Percentiles rank a stretch among this genome's conserved stretches.
Conservation (phyloP, 2,329 filamentous ascomycete species). For the Ilyonectria robusta region DNA sequence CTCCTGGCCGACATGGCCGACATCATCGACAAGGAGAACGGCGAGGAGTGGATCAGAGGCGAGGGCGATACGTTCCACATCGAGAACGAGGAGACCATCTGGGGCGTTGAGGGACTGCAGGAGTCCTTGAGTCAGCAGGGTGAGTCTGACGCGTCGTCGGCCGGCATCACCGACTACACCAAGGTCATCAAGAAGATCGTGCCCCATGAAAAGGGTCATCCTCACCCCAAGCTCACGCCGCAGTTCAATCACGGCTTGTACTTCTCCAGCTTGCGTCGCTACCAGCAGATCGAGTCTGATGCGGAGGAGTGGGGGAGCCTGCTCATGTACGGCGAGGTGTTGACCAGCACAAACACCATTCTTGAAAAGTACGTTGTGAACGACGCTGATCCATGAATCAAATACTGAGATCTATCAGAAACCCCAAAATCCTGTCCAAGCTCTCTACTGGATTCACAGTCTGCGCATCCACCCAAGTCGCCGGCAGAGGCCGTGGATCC, state of each 20-base stretch:
- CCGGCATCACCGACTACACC: conserved; percentile 80
- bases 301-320: conserved; percentile 80
- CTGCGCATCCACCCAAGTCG: conserved; percentile 88
- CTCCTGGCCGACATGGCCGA: conserved; percentile 77
- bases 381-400: accelerated
- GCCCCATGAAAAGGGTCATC: conserved; percentile 77
- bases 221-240: conserved; percentile 81
- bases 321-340: conserved; percentile 89
- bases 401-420: conserved; percentile 63
- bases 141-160: conserved; percentile 46
- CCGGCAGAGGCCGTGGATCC: conserved; percentile 87
- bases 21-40: conserved; percentile 75
- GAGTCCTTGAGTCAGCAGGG: conserved; percentile 61
- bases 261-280: conserved; percentile 79
- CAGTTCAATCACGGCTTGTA: conserved; percentile 88
- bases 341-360: conserved; percentile 94
- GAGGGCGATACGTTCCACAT: conserved; percentile 88
- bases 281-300: conserved; percentile 70
- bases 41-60: conserved; percentile 80
- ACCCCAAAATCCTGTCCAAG: conserved; percentile 80
- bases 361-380: conserved; percentile 79
- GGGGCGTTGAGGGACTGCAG: conserved; percentile 69
- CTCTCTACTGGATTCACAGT: conserved; percentile 90
- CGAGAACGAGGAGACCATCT: conserved; percentile 74
- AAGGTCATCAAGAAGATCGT: conserved; percentile 81